A percentile compares a stretch with the other conserved stretches of the same genome.
phyloP scores from a whole-genome alignment of 2,329 filamentous ascomycete species.

The Paecilomyces sp. region DNA sequence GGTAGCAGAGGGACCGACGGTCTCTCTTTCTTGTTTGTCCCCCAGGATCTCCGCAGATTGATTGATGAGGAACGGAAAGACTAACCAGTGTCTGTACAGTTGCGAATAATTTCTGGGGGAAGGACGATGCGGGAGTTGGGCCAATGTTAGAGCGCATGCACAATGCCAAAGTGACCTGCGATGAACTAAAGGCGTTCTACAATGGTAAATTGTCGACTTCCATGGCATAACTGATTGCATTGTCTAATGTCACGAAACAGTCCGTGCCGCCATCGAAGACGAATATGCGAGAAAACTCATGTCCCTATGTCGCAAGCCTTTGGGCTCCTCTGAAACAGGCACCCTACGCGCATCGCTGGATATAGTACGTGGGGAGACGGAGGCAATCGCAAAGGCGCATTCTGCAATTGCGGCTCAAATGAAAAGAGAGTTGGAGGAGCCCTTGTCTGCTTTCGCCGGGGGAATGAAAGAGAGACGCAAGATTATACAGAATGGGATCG shows the following conservation, averaged over 20 bases:
- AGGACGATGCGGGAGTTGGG: constrained; percentile 90
- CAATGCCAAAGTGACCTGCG: constrained; percentile 85
- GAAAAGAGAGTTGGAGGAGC: constrained; percentile 93
- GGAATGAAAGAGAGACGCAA: constrained; percentile 95
- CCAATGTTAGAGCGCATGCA: constrained; percentile 93
- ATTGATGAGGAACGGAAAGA: not conserved
- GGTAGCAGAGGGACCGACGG: constrained; percentile 55
- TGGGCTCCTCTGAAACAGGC: constrained; percentile 82
- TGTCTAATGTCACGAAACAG: constrained; percentile 35
- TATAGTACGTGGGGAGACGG: constrained; percentile 78
- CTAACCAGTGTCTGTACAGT: constrained; percentile 51
- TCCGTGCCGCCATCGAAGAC: constrained; percentile 88
- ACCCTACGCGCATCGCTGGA: constrained; percentile 80
- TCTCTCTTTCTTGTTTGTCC: constrained; percentile 59
- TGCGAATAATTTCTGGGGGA: constrained; percentile 99
- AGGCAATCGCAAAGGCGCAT: constrained; percentile 90
- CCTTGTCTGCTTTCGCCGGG: constrained; percentile 80
- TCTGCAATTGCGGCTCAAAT: constrained; percentile 86
- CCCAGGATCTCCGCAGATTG: not conserved
- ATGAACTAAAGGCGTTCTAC: constrained; percentile 91
- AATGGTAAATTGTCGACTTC: constrained; percentile 49
- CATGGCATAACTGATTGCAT: not conserved
- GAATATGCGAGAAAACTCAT: constrained; percentile 90
- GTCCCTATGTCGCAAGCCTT: constrained; percentile 74
- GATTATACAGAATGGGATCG: constrained; percentile 88